These are phyloP conservation scores for Lavandula angustifolia DNA, from an alignment of 257 asterid species.

Conservation along the genomic window DNA sequence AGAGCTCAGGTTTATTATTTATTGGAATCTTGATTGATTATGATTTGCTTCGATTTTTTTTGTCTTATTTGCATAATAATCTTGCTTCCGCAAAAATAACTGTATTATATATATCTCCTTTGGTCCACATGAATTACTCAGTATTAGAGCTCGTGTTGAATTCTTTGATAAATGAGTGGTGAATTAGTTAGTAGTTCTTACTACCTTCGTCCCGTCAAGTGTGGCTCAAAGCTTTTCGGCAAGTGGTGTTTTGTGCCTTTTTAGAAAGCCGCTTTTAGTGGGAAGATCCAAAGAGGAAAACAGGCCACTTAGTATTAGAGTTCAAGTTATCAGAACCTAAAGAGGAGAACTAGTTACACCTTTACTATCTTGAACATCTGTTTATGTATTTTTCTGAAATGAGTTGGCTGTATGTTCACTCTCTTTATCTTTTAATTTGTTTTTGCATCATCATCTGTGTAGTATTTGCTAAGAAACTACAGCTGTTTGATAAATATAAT, in stretches of 20 bases:
- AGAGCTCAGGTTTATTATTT: constrained; percentile 60
- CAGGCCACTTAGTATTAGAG: background rate
- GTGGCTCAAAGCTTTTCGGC: no score
- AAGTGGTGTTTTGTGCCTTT: no score
- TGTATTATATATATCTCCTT: background rate
- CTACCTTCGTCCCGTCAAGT: no score
- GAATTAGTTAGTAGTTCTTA: no score
- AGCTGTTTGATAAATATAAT: background rate
- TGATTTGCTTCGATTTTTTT: background rate
- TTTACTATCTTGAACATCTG: background rate
- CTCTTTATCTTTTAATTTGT: background rate
- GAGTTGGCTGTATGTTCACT: no score
- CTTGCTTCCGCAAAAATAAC: background rate
- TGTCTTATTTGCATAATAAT: background rate
- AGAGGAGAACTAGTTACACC: background rate
- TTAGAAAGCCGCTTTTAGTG: no score
- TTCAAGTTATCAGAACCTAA: background rate
- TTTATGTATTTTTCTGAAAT: no score
- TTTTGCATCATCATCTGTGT: background rate
- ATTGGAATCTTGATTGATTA: background rate
- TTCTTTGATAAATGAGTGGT: no score
- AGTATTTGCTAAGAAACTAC: background rate
- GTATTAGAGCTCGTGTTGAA: background rate
- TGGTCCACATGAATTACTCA: background rate
- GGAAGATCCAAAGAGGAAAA: no score